phyloP scores from a whole-genome alignment of 345 rosid species.

The Fremontodendron californicum region DNA sequence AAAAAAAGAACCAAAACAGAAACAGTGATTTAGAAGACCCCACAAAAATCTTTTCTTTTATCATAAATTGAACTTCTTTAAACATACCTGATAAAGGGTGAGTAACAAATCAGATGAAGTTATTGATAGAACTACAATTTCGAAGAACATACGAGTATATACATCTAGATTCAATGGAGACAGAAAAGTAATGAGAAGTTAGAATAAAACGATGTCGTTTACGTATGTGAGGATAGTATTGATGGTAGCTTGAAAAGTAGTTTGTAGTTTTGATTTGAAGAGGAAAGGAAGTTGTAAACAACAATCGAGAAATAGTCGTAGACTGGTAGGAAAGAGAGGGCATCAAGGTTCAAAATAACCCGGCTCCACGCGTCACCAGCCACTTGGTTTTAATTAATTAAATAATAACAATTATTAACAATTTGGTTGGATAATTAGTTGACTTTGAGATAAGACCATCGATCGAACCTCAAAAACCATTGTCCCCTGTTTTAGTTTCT shows the following conservation, averaged over 20 bases:
- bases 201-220: not conserved
- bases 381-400: not conserved
- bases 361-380: not conserved
- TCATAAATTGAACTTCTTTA: not conserved
- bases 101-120: constrained; percentile 2
- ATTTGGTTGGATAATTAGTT: not conserved
- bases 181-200: not conserved
- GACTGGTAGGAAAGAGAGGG: not conserved
- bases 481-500: not conserved
- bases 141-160: not conserved
- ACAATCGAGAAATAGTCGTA: not conserved
- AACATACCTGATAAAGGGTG: not conserved
- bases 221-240: not conserved
- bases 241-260: not conserved
- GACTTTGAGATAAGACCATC: not conserved
- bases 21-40: not conserved
- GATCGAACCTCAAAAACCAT: not conserved
- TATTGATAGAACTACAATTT: not conserved
- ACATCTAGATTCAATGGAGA: not conserved
- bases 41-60: not conserved
- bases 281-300: not conserved
- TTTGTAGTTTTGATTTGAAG: not conserved
- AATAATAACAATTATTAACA: not conserved
- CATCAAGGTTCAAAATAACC: not conserved
- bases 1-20: not conserved